Evolutionary conservation across 1,284 basidiomycete genomes (phyloP), one percentile per base, ranked within the genome.

Genomic region (Phellopilus nigrolimitatus): DNA sequence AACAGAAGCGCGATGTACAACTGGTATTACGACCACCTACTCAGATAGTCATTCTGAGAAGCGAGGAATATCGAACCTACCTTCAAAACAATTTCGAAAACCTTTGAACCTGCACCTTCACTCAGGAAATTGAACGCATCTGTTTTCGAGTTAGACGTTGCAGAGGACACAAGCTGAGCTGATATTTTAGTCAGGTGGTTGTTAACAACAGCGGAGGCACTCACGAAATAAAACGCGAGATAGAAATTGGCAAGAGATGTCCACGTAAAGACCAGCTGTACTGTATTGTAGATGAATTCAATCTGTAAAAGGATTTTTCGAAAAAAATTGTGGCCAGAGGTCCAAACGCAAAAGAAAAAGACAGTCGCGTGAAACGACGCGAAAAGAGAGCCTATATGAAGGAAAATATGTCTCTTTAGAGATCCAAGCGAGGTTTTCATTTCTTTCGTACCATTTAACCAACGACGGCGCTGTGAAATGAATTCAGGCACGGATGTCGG

Each of bases 371-470:
- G 90, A 47, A 93, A 79, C 2, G 88, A 88, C 17, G 92, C 91
- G 61, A 91, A 91, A 10, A 91, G 69, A 6, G 87, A 90, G 12
- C n/a, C n/a, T n/a, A n/a, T n/a, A n/a, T n/a, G n/a, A n/a, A n/a
- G n/a, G n/a, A n/a, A n/a, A n/a, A n/a, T n/a, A n/a, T n/a, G n/a
- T n/a, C n/a, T n/a, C n/a, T n/a, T n/a, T n/a, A n/a, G n/a, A n/a
- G n/a, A n/a, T n/a, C n/a, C n/a, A n/a, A n/a, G n/a, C n/a, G n/a
- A n/a, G n/a, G n/a, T n/a, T n/a, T n/a, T n/a, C n/a, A 39, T n/a
- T n/a, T n/a, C n/a, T n/a, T n/a, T n/a, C n/a, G n/a, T n/a, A n/a
- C 91, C 92, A 62, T 95, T 95, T 56, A 95, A 67, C 92, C 91
- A 95, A 59, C 91, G 79, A 58, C 90, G 82, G 67, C 91, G 85